Conservation (phyloP, 176 grass and related monocot species). For the Poa pratensis region DNA sequence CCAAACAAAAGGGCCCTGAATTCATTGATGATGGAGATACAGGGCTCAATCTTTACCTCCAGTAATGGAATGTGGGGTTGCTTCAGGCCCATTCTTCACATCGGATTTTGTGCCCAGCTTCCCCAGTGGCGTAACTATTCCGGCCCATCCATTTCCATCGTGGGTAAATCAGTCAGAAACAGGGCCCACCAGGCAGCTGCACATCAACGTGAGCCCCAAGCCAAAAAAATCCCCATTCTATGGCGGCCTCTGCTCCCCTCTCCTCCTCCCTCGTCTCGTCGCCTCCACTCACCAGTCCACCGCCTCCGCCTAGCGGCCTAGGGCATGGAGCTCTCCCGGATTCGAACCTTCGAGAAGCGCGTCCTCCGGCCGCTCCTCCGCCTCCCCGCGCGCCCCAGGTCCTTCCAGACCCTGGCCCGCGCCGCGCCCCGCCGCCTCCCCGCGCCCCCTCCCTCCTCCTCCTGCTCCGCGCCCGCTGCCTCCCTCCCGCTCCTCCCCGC, state of each 20-base stretch:
- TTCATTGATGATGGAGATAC: too few relatives aligned
- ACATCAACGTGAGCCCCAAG: slow-evolving; percentile 26
- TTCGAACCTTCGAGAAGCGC: slow-evolving; percentile 42
- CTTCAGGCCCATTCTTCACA: neutral
- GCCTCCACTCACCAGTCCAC: slow-evolving; percentile 32
- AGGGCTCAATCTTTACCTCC: too few relatives aligned
- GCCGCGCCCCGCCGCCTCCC: slow-evolving; percentile 11
- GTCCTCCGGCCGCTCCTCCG: slow-evolving; percentile 24
- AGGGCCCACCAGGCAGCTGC: slow-evolving; percentile 4
- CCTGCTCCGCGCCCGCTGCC: slow-evolving; percentile 22
- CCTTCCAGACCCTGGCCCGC: slow-evolving; percentile 44
- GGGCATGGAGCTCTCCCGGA: slow-evolving; percentile 48
- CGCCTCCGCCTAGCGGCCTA: neutral
- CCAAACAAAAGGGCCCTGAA: too few relatives aligned
- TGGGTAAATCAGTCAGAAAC: neutral
- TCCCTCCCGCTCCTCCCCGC: neutral
- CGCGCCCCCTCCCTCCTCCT: slow-evolving; percentile 17
- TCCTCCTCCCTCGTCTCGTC: neutral
- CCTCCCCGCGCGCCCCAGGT: slow-evolving; percentile 27
- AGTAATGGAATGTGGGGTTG: neutral
- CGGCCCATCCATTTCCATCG: neutral
- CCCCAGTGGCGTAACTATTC: neutral
- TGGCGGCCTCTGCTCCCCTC: slow-evolving; percentile 3
- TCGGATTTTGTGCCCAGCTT: too few relatives aligned
- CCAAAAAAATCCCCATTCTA: slow-evolving; percentile 32